phyloP scores from a whole-genome alignment of 208 protist genomes.

The Trypanosoma avium region DNA sequence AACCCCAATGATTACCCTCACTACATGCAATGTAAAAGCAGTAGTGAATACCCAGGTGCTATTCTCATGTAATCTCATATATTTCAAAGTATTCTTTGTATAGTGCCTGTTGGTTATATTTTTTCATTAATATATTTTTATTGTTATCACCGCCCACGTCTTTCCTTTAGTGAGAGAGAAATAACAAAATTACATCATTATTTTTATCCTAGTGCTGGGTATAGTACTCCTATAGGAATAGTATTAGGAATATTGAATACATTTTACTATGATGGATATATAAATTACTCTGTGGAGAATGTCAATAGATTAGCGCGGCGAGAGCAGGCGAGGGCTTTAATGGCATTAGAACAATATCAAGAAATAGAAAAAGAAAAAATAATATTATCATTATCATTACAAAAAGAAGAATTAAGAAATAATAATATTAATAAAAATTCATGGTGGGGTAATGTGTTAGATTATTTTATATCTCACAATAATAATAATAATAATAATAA shows the following conservation, averaged over 20 bases:
- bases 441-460: conserved; percentile 16
- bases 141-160: conserved; percentile 48
- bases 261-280: conserved; percentile 21
- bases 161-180: conserved; percentile 64
- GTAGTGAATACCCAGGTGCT: conserved; percentile 36
- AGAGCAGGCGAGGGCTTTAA: conserved; percentile 34
- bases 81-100: conserved; percentile 48
- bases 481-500: no score
- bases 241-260: conserved; percentile 42
- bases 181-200: conserved; percentile 69
- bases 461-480: no score
- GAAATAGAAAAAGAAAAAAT: conserved; percentile 23
- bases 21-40: conserved; percentile 30
- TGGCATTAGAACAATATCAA: conserved; percentile 33
- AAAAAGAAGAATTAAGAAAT: no score
- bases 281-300: conserved; percentile 18
- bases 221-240: conserved; percentile 57
- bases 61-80: conserved; percentile 57
- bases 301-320: conserved; percentile 11
- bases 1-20: conserved; percentile 60
- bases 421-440: no score
- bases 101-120: conserved; percentile 48
- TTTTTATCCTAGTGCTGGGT: conserved; percentile 77
- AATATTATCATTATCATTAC: no score
- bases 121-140: conserved; percentile 64